Evolutionary conservation across 1,284 basidiomycete species (phyloP).

Genomic region (Pholiota adiposa): DNA sequence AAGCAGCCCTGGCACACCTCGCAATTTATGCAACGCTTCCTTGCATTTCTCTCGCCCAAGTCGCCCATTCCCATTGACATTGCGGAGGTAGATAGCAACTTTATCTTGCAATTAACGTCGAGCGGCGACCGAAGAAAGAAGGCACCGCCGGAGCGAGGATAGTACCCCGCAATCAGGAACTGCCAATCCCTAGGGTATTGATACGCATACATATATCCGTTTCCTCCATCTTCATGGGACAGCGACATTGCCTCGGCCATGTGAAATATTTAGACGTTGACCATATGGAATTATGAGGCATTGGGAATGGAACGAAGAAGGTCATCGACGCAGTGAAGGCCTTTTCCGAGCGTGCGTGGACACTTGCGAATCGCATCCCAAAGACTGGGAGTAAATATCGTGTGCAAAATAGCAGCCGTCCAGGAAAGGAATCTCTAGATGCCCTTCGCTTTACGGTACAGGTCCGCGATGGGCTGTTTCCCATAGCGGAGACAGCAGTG

Average conservation of each 20-base stretch:
- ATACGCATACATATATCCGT: background rate
- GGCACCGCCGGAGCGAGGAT: background rate
- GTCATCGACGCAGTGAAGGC: background rate
- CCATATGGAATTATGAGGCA: conserved; percentile 15
- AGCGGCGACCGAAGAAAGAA: conserved; percentile 1
- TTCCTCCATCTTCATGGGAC: conserved; percentile 1
- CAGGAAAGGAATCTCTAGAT: conserved; percentile 14
- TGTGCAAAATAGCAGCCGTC: background rate
- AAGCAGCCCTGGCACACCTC: background rate
- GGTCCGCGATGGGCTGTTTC: conserved; percentile 3
- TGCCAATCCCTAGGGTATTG: background rate
- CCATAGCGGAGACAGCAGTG: conserved; percentile 10
- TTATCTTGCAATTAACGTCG: background rate
- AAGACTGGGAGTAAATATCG: conserved; percentile 7
- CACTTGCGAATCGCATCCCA: background rate
- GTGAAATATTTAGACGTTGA: background rate
- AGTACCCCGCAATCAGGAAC: background rate
- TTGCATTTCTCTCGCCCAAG: background rate
- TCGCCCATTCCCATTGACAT: background rate
- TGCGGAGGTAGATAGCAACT: conserved; percentile 1
- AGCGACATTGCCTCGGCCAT: conserved; percentile 8
- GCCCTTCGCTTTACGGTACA: conserved; percentile 2
- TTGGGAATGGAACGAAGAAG: conserved; percentile 9
- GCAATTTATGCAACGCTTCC: conserved; percentile 1
- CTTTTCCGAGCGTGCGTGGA: conserved; percentile 4